Evolutionary conservation across 2,329 filamentous ascomycete species (phyloP).

Genomic region (Pestalotiopsis sp.): DNA sequence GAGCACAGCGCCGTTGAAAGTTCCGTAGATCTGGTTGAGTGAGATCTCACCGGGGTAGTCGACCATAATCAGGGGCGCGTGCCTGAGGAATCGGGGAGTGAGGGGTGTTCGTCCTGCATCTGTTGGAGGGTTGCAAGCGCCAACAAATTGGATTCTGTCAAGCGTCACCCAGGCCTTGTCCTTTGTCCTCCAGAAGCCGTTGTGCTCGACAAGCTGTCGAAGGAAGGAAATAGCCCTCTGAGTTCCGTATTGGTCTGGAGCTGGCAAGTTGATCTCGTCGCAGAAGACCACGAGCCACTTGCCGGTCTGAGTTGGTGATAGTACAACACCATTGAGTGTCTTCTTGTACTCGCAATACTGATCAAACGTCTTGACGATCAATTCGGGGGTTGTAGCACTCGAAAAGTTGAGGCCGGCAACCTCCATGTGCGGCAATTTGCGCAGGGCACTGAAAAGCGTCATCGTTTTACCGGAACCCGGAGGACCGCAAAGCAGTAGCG

Average conservation of each 20-base stretch:
- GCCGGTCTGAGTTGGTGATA: slow-evolving; percentile 94
- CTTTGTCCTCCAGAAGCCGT: slow-evolving; percentile 97
- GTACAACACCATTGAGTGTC: slow-evolving; percentile 91
- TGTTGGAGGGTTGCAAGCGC: slow-evolving; percentile 96
- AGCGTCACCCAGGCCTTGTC: slow-evolving; percentile 98
- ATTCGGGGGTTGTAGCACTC: slow-evolving; percentile 94
- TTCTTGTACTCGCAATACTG: slow-evolving; percentile 99
- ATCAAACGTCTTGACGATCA: slow-evolving; percentile 98
- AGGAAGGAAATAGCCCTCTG: slow-evolving; percentile 97
- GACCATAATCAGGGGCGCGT: slow-evolving; percentile 99
- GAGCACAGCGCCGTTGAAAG: slow-evolving; percentile 93
- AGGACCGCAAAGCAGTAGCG: slow-evolving; percentile 91
- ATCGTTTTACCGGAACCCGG: slow-evolving; percentile 99
- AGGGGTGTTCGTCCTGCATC: slow-evolving; percentile 96
- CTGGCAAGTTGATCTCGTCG: slow-evolving; percentile 98
- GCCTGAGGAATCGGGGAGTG: slow-evolving; percentile 89
- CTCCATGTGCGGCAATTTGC: slow-evolving; percentile 98
- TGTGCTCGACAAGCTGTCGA: slow-evolving; percentile 96
- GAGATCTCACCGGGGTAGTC: slow-evolving; percentile 97
- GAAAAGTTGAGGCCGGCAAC: slow-evolving; percentile 99
- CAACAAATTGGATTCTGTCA: slow-evolving; percentile 98
- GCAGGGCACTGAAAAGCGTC: slow-evolving; percentile 96
- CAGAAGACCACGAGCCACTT: slow-evolving; percentile 99
- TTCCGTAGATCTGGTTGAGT: slow-evolving; percentile 95
- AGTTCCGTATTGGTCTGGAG: slow-evolving; percentile 95